Conservation (phyloP, 2,329 filamentous ascomycete genomes). For the Microcyclosporella mali region DNA sequence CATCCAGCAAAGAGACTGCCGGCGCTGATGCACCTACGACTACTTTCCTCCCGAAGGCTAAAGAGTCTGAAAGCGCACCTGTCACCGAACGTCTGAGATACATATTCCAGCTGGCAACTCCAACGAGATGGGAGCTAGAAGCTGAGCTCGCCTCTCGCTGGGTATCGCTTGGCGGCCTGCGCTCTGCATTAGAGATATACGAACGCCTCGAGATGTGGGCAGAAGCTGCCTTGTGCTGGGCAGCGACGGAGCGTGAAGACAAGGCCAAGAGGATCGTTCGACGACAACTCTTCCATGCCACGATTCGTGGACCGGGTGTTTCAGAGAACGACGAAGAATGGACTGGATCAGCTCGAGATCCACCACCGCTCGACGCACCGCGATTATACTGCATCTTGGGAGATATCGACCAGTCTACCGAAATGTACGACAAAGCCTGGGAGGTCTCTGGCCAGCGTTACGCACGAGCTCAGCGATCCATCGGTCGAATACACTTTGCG, state of each 20-base stretch:
- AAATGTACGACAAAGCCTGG: slow-evolving; percentile 82
- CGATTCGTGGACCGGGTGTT: slow-evolving; percentile 36
- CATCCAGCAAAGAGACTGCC: slow-evolving; percentile 19
- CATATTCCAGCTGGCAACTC: slow-evolving; percentile 75
- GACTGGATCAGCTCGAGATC: slow-evolving; percentile 64
- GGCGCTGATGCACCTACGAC: slow-evolving; percentile 47
- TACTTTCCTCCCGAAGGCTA: slow-evolving; percentile 74
- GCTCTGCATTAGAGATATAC: slow-evolving; percentile 92
- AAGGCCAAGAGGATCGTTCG: slow-evolving; percentile 73
- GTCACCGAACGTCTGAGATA: slow-evolving; percentile 72
- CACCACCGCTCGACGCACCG: slow-evolving; percentile 73
- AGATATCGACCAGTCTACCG: slow-evolving; percentile 70
- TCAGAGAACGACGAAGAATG: slow-evolving; percentile 40
- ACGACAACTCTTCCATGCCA: slow-evolving; percentile 69
- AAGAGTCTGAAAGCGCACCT: slow-evolving; percentile 70
- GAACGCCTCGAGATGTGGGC: slow-evolving; percentile 90
- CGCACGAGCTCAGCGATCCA: slow-evolving; percentile 76
- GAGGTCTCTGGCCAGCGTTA: slow-evolving; percentile 73
- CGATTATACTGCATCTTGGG: slow-evolving; percentile 89
- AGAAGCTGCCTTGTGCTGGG: slow-evolving; percentile 86
- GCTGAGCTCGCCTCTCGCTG: slow-evolving; percentile 89
- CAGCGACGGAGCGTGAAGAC: slow-evolving; percentile 69
- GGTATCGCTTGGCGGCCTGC: slow-evolving; percentile 78
- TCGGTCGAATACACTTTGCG: slow-evolving; percentile 71
- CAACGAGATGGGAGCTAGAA: slow-evolving; percentile 88